phyloP scores from a whole-genome alignment of 163 green algal genomes.

The Scenedesmus sp. region DNA sequence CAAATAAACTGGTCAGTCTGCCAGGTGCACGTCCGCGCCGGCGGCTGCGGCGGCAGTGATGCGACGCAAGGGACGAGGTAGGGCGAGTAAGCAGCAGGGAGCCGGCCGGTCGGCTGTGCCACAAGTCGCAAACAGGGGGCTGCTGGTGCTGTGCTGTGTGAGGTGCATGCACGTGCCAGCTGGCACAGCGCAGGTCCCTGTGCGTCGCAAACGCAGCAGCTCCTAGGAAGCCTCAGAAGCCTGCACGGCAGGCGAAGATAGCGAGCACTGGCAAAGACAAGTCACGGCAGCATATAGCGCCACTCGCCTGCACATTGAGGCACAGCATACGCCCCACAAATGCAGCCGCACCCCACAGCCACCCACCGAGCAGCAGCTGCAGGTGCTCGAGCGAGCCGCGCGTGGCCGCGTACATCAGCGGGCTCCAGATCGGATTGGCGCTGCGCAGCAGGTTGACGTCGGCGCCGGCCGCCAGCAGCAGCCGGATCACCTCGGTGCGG shows the following conservation, averaged over 20 bases:
- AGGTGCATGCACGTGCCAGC: too few relatives aligned
- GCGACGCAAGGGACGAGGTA: neutral
- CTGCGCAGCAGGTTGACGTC: slow-evolving; percentile 50
- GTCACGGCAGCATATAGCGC: too few relatives aligned
- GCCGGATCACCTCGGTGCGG: slow-evolving; percentile 33
- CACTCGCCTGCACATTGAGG: too few relatives aligned
- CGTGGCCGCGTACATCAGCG: slow-evolving; percentile 52
- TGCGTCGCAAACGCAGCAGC: too few relatives aligned
- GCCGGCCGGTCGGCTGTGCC: neutral
- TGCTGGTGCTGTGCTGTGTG: too few relatives aligned
- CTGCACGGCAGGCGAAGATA: too few relatives aligned
- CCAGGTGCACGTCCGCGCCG: neutral
- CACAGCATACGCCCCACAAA: too few relatives aligned
- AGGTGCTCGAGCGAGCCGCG: slow-evolving; percentile 44
- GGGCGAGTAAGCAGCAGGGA: neutral
- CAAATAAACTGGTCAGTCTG: neutral
- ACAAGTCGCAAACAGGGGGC: neutral
- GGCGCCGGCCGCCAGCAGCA: slow-evolving; percentile 32
- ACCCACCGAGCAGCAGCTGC: slow-evolving; percentile 50
- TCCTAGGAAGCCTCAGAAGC: too few relatives aligned
- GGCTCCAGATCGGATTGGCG: slow-evolving; percentile 49
- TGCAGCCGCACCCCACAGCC: too few relatives aligned
- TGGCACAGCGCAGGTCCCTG: too few relatives aligned
- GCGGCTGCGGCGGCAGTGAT: neutral
- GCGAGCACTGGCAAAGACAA: too few relatives aligned